phyloP scores from a whole-genome alignment of 2,329 filamentous ascomycete species.

The Colletotrichum phormii region DNA sequence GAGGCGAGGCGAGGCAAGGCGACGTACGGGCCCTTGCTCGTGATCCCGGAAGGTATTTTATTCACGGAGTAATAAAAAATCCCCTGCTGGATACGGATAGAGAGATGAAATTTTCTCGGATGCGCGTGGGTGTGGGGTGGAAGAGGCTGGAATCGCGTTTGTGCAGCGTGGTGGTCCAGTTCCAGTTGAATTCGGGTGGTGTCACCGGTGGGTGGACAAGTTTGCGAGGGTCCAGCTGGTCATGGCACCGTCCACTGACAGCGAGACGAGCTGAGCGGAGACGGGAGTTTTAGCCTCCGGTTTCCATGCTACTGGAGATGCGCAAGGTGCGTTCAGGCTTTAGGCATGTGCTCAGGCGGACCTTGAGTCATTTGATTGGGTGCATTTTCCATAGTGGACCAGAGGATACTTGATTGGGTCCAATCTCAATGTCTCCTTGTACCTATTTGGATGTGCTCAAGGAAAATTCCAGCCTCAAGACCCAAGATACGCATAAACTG shows the following conservation, averaged over 20 bases:
- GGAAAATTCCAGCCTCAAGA: background rate
- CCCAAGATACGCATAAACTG: background rate
- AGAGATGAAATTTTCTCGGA: slow-evolving; percentile 25
- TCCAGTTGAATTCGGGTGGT: slow-evolving; percentile 10
- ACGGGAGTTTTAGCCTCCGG: slow-evolving; percentile 36
- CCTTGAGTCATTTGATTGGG: background rate
- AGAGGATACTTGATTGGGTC: background rate
- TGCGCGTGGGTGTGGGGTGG: slow-evolving; percentile 33
- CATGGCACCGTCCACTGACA: slow-evolving; percentile 4
- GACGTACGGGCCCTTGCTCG: slow-evolving; percentile 25
- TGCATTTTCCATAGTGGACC: background rate
- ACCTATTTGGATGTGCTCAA: background rate
- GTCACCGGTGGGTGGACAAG: slow-evolving; percentile 25
- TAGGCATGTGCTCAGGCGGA: background rate
- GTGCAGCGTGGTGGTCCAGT: slow-evolving; percentile 18
- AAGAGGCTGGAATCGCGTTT: slow-evolving; percentile 35
- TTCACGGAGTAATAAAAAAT: slow-evolving; percentile 20
- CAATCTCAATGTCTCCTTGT: background rate
- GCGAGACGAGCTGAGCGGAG: slow-evolving; percentile 32
- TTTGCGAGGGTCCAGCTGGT: slow-evolving; percentile 19
- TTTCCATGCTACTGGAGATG: slow-evolving; percentile 11
- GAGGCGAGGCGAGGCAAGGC: slow-evolving; percentile 11
- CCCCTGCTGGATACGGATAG: slow-evolving; percentile 15
- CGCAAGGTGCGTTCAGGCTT: background rate
- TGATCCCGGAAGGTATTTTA: slow-evolving; percentile 35